These are phyloP conservation scores for Phaeosphaeria sp. DNA, from an alignment of 2,329 filamentous ascomycete genomes.

Conservation along the genomic window DNA sequence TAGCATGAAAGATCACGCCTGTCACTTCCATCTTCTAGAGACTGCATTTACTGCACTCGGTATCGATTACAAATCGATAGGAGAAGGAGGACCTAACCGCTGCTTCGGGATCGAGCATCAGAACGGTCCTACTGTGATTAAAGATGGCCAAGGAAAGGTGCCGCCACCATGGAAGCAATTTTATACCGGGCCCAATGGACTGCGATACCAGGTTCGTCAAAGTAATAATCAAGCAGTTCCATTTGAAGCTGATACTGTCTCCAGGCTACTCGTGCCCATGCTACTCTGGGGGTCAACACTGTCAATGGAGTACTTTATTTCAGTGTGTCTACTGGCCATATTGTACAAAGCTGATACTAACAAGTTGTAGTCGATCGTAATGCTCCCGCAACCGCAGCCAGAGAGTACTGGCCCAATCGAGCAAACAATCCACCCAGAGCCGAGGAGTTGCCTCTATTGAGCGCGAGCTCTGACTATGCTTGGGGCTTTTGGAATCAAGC, in stretches of 20 bases:
- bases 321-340: neutral
- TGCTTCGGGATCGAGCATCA: constrained; percentile 16
- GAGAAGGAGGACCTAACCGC: constrained; percentile 14
- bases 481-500: constrained; percentile 22
- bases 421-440: neutral
- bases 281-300: neutral
- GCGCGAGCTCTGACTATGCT: constrained; percentile 10
- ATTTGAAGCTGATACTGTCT: neutral
- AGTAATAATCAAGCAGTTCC: neutral
- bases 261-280: constrained; percentile 5
- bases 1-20: constrained; percentile 8
- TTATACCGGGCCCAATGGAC: constrained; percentile 8
- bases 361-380: constrained; percentile 15
- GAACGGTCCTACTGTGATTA: constrained; percentile 12
- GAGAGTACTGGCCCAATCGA: constrained; percentile 7
- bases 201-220: constrained; percentile 12
- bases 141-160: constrained; percentile 9
- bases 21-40: constrained; percentile 13
- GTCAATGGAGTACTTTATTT: neutral
- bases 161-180: constrained; percentile 6
- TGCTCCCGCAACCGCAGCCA: constrained; percentile 7
- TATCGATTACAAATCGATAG: constrained; percentile 7
- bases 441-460: constrained; percentile 11
- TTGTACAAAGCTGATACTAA: constrained; percentile 2
- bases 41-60: constrained; percentile 11